These are phyloP conservation scores for Rhodofomes roseus DNA, from an alignment of 1,284 basidiomycete genomes.

Conservation along the genomic window DNA sequence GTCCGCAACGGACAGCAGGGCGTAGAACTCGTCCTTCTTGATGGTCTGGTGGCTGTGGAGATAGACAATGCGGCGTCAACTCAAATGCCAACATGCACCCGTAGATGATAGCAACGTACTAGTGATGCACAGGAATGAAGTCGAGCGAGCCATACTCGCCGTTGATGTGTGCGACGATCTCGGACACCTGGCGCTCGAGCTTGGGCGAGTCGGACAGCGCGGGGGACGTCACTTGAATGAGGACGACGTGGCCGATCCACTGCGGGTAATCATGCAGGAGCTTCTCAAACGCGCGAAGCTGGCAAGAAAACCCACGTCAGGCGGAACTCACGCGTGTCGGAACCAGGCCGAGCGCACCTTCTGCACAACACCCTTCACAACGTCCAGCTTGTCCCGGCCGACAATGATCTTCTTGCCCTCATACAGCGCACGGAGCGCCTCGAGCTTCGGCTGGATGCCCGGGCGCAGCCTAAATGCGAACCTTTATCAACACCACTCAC, in stretches of 20 bases:
- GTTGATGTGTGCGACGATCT: slow-evolving; percentile 96
- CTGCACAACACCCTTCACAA: slow-evolving; percentile 96
- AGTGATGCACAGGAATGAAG: slow-evolving; percentile 99
- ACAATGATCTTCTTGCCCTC: slow-evolving; percentile 99
- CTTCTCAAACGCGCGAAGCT: slow-evolving; percentile 95
- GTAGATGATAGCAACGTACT: slow-evolving; percentile 47
- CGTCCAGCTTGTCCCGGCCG: slow-evolving; percentile 97
- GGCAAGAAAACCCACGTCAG: slow-evolving; percentile 2
- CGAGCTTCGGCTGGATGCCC: slow-evolving; percentile 87
- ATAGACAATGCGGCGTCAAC: neutral
- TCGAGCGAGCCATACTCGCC: slow-evolving; percentile 93
- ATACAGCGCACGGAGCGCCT: slow-evolving; percentile 83
- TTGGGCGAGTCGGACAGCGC: slow-evolving; percentile 91
- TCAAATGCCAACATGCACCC: neutral
- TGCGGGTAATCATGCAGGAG: slow-evolving; percentile 92
- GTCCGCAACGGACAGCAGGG: slow-evolving; percentile 92
- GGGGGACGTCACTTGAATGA: slow-evolving; percentile 92
- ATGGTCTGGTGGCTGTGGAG: slow-evolving; percentile 85
- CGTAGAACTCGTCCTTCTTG: slow-evolving; percentile 98
- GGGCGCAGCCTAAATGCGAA: slow-evolving; percentile 52
- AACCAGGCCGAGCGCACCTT: slow-evolving; percentile 50
- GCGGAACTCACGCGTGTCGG: neutral
- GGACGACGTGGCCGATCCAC: slow-evolving; percentile 90
- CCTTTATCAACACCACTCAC: slow-evolving; percentile 3
- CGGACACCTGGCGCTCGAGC: slow-evolving; percentile 90